Evolutionary conservation across 176 grass and related monocot genomes (phyloP).

Genomic region (Avena insularis): DNA sequence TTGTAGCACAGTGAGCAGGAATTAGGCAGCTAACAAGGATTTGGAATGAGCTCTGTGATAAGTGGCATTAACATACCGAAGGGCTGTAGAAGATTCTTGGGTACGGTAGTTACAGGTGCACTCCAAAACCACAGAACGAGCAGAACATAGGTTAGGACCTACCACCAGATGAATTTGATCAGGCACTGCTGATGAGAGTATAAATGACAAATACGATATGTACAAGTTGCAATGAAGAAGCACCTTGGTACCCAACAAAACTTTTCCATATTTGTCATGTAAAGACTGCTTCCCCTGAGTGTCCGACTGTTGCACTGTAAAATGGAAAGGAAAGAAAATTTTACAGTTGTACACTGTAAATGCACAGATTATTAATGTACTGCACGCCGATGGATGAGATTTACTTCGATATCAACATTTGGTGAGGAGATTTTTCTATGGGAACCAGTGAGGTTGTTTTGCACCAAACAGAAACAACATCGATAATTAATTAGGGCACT

Average conservation of each 20-base stretch:
- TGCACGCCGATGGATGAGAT: background rate
- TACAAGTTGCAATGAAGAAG: constrained; percentile 25
- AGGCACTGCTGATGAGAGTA: constrained; percentile 7
- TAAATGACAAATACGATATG: background rate
- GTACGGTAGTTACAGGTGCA: constrained; percentile 69
- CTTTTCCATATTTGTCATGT: constrained; percentile 60
- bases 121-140: constrained; percentile 78
- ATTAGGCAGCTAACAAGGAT: background rate
- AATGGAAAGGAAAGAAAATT: constrained; percentile 5
- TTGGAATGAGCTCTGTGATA: constrained; percentile 12
- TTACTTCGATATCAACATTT: background rate
- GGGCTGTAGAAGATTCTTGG: constrained; percentile 85
- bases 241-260: constrained; percentile 70
- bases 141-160: constrained; percentile 69
- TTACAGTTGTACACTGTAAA: background rate
- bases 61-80: constrained; percentile 69
- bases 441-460: background rate
- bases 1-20: background rate
- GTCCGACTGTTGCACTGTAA: constrained; percentile 70
- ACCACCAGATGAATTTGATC: constrained; percentile 46
- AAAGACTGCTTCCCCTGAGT: constrained; percentile 67
- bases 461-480: background rate
- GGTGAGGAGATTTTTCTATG: background rate
- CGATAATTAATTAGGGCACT: background rate
- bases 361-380: background rate